Conservation (phyloP, 1,139 yeast genomes). For the Torulaspora pretoriensis region DNA sequence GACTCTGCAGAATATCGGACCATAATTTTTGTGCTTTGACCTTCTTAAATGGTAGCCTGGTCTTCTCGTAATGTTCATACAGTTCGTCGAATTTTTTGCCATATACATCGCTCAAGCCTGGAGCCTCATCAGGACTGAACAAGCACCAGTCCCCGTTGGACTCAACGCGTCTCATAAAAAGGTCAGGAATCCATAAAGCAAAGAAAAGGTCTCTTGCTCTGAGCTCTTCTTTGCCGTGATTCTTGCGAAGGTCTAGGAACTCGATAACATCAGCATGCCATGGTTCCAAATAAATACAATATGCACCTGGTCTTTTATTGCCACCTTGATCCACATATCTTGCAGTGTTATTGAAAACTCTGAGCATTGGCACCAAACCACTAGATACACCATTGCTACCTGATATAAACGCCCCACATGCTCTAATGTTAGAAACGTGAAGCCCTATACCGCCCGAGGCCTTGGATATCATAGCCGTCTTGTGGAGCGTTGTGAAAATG, state of each 20-base stretch:
- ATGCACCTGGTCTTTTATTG: conserved; percentile 89
- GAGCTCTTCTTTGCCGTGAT: conserved; percentile 86
- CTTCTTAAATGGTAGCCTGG: conserved; percentile 56
- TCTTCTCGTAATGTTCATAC: conserved; percentile 64
- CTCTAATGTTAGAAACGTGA: conserved; percentile 76
- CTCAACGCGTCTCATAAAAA: conserved; percentile 86
- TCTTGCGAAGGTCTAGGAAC: conserved; percentile 75
- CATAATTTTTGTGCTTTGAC: conserved; percentile 83
- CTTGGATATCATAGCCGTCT: conserved; percentile 81
- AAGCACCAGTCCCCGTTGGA: conserved; percentile 73
- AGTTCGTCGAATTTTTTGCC: conserved; percentile 74
- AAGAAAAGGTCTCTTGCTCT: conserved; percentile 85
- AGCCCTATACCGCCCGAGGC: conserved; percentile 91
- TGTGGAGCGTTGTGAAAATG: conserved; percentile 77
- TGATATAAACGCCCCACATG: conserved; percentile 79
- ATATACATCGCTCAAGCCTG: conserved; percentile 72
- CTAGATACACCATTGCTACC: conserved; percentile 90
- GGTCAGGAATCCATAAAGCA: conserved; percentile 86
- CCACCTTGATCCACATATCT: conserved; percentile 94
- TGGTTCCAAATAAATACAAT: conserved; percentile 82
- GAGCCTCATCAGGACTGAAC: conserved; percentile 84
- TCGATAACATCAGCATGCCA: conserved; percentile 88
- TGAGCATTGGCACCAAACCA: conserved; percentile 84
- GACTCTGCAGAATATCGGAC: conserved; percentile 82
- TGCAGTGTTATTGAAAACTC: conserved; percentile 86